phyloP scores from a whole-genome alignment of 257 asterid genomes.

The Ophiorrhiza pumila region DNA sequence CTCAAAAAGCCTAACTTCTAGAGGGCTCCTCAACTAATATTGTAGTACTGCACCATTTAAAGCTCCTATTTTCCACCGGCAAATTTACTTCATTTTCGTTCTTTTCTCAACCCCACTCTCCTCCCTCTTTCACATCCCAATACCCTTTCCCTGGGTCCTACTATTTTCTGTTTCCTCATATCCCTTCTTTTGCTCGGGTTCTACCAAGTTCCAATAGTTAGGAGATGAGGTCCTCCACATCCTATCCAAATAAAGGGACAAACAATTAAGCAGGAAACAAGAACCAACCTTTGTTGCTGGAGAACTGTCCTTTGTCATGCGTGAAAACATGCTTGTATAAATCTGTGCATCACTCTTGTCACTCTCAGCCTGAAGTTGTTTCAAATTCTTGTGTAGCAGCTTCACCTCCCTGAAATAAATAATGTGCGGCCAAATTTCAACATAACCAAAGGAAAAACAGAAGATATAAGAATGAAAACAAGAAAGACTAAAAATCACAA shows the following conservation, averaged over 20 bases:
- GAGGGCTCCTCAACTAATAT: not conserved
- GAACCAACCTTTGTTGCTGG: slow-evolving; percentile 43
- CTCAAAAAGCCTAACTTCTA: not conserved
- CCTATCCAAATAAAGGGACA: not conserved
- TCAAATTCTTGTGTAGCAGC: slow-evolving; percentile 46
- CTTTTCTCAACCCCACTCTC: too few species aligned
- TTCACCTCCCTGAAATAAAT: slow-evolving; percentile 54
- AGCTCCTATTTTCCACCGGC: not conserved
- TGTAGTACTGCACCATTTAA: too few species aligned
- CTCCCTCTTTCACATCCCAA: not conserved
- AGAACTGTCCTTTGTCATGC: slow-evolving; percentile 34
- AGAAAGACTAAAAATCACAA: not conserved
- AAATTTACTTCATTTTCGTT: not conserved
- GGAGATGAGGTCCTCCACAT: not conserved
- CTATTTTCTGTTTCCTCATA: not conserved
- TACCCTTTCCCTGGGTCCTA: not conserved
- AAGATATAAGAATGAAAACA: not conserved
- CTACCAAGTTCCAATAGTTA: not conserved
- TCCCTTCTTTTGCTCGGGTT: not conserved
- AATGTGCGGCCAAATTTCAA: not conserved
- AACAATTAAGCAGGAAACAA: not conserved
- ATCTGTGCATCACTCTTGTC: slow-evolving; percentile 56
- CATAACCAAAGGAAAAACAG: not conserved
- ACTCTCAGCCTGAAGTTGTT: slow-evolving; percentile 49
- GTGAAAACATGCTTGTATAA: slow-evolving; percentile 49